Conservation (phyloP, 2,329 filamentous ascomycete genomes). For the Xylaria sp. region DNA sequence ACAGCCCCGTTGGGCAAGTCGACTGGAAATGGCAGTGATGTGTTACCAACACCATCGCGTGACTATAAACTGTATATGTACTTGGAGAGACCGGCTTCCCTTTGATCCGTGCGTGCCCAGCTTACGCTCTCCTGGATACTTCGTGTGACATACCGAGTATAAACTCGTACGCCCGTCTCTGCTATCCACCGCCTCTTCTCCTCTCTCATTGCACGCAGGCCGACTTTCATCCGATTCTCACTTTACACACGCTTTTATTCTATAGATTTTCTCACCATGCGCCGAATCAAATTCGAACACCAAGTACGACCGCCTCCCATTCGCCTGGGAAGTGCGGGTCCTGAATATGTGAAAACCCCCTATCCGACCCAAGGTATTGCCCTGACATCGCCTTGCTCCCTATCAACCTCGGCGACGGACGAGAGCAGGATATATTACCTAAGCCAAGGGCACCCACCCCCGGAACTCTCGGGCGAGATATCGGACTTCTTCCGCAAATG, state of each 20-base stretch:
- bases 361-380: not conserved
- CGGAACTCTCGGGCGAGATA: not conserved
- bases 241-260: not conserved
- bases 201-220: not conserved
- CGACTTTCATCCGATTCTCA: not conserved
- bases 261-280: not conserved
- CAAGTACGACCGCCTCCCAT: not conserved
- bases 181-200: not conserved
- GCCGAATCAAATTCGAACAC: not conserved
- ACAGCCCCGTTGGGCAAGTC: not conserved
- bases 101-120: not conserved
- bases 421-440: not conserved
- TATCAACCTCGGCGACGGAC: not conserved
- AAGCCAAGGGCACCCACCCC: too few relatives aligned
- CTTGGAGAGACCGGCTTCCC: not conserved
- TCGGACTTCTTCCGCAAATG: not conserved
- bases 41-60: constrained; percentile 4
- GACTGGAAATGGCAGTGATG: not conserved
- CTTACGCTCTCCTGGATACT: too few relatives aligned
- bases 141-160: not conserved
- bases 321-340: not conserved
- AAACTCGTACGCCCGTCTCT: not conserved
- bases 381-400: not conserved
- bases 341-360: constrained; percentile 4
- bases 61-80: not conserved